A percentile compares a stretch with the other conserved stretches of the same genome.
Conservation (phyloP, 2,329 filamentous ascomycete species). For the Fusarium oxysporum region DNA sequence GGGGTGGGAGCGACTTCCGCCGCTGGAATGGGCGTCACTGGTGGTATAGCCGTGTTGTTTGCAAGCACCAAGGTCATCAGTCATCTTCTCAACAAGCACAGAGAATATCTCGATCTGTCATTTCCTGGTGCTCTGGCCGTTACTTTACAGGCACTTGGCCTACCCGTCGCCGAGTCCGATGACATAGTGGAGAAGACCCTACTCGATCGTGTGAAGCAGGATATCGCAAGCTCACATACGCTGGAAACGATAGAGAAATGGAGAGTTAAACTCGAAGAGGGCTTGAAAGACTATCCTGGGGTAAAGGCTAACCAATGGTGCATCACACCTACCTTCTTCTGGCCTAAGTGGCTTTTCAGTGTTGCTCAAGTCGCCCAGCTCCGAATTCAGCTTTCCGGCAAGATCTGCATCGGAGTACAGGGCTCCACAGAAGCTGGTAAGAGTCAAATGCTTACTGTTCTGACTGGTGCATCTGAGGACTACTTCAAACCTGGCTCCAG, state of each 20-base stretch:
- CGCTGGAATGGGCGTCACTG: background rate
- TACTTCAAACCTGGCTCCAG: slow-evolving; percentile 6
- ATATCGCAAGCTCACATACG: background rate
- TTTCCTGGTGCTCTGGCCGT: background rate
- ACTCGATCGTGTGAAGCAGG: background rate
- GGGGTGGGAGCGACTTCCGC: background rate
- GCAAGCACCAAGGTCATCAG: background rate
- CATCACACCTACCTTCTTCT: background rate
- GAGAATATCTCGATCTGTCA: background rate
- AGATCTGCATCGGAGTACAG: slow-evolving; percentile 1
- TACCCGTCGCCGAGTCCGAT: background rate
- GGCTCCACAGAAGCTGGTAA: slow-evolving; percentile 3
- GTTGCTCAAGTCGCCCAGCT: background rate
- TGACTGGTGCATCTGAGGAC: background rate
- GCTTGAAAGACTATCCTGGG: background rate
- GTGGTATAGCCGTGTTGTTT: background rate
- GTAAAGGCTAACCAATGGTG: background rate
- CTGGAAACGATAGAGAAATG: background rate
- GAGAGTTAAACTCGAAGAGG: background rate
- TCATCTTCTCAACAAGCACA: background rate
- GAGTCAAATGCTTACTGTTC: slow-evolving; percentile 1
- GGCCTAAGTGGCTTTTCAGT: background rate
- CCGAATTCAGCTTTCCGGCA: background rate
- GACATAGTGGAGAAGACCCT: background rate
- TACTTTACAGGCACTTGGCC: background rate